A percentile compares a stretch with the other conserved stretches of the same genome.
phyloP scores from a whole-genome alignment of 208 protist genomes.

The Hexamita inflata region DNA sequence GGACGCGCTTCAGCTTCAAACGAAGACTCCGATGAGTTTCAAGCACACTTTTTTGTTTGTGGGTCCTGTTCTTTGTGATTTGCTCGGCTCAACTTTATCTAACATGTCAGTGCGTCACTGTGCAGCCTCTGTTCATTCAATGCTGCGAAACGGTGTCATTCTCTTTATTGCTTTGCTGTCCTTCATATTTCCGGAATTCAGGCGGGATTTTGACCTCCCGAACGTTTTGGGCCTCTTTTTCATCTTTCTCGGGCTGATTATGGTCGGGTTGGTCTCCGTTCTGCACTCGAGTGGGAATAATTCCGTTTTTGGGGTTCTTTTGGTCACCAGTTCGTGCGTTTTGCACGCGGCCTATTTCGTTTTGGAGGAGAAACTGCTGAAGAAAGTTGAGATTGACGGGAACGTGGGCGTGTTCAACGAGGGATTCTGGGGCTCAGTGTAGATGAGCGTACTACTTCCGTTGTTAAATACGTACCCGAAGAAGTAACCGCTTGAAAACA shows the following conservation, averaged over 20 bases:
- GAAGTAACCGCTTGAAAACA: too few species aligned
- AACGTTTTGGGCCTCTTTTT: not conserved
- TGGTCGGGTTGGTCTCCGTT: not conserved
- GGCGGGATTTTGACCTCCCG: not conserved
- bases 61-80: not conserved
- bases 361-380: not conserved
- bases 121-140: not conserved
- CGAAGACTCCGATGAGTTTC: not conserved
- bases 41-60: not conserved
- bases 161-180: not conserved
- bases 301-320: not conserved
- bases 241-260: not conserved
- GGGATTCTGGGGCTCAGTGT: not conserved
- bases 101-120: not conserved
- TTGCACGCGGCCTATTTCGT: not conserved
- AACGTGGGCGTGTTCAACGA: not conserved
- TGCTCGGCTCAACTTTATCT: not conserved
- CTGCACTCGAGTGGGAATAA: not conserved
- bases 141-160: not conserved
- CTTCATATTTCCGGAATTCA: not conserved
- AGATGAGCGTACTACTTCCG: not conserved
- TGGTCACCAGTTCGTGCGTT: not conserved
- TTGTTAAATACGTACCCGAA: too few species aligned
- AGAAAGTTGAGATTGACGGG: not conserved
- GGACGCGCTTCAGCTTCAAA: not conserved